These are phyloP conservation scores for Populus nigra DNA, from an alignment of 345 rosid species.

Conservation along the genomic window DNA sequence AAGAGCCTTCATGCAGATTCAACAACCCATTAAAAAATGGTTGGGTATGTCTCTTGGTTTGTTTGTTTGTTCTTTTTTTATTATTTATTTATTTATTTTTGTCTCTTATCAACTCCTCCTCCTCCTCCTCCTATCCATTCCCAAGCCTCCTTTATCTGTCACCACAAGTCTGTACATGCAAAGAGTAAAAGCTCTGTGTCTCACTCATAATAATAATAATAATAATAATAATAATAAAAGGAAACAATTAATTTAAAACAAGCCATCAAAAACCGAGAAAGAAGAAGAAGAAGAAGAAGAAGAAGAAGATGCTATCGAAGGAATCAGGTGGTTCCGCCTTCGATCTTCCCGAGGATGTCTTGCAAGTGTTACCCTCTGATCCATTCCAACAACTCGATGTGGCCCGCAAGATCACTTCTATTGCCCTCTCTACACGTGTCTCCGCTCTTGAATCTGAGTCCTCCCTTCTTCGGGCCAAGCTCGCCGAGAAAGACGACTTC, in stretches of 20 bases:
- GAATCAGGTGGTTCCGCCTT: conserved; percentile 47
- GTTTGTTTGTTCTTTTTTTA: no score
- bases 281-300: background rate
- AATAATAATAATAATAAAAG: background rate
- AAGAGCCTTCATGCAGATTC: no score
- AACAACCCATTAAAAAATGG: no score
- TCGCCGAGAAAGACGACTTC: conserved; percentile 63
- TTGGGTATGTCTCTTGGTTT: no score
- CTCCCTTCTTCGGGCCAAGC: conserved; percentile 44
- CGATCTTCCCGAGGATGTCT: conserved; percentile 76
- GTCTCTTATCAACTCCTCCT: background rate
- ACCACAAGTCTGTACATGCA: no score
- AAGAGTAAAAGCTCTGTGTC: background rate
- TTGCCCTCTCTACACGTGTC: conserved; percentile 87
- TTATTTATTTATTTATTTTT: background rate
- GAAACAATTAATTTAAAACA: background rate
- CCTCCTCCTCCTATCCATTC: conserved; percentile 21
- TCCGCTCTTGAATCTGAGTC: conserved; percentile 78
- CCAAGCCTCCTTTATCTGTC: background rate
- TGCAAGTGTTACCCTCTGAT: conserved; percentile 76
- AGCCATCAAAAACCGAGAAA: background rate
- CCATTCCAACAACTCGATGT: conserved; percentile 93
- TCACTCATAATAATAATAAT: no score
- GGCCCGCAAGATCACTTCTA: conserved; percentile 95
- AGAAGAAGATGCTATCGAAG: conserved; percentile 34